Evolutionary conservation across 2,329 filamentous ascomycete genomes (phyloP), one percentile per base, ranked within the genome.

Genomic region (Amylocarpus encephaloides): DNA sequence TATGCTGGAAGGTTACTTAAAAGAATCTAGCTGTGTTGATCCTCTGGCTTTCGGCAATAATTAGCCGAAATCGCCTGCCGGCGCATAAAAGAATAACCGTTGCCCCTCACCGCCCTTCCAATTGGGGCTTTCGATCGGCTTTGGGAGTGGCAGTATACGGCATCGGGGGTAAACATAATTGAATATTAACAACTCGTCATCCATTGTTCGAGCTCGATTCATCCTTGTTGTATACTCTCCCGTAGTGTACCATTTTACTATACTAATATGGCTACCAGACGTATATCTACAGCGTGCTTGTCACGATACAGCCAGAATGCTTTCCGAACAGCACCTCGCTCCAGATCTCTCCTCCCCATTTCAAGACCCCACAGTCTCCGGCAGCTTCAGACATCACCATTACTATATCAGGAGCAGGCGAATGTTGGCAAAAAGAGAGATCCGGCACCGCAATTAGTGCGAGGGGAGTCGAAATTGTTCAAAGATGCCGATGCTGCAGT

Each of bases 401-500:
- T 44, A 43, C 26, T 51, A 16, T 50, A 46, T 12, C 54, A 59
- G 39, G 54, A 57, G 33, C 56, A 58, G 43, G 52, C 59, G 32
- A 61, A 62, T 43, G 52, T 51, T 15, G 52, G 50, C 11, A 49
- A 48, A 26, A 60, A 60, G 43, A 34, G 57, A 39, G 56, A 59
- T 53, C 33, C 57, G 12, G 57, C 58, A 6, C 59, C 61, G 3
- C 55, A 56, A 30, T 45, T 59, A 44, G 50, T 57, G 4, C 47
- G 60, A 30, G 58, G 60, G 4, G 47, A 36, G 6, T 59, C 56
- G 12, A 64, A 64, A 45, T 29, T 64, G 11, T 64, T 54, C 19
- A 62, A 59, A 42, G 47, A 57, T 53, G 61, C 60, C 9, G 61
- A 63, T 55, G 55, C 51, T 12, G 59, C 60, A 0, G 59, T 64